Conservation (phyloP, 2,329 filamentous ascomycete species). For the Tolypocladium sp. region DNA sequence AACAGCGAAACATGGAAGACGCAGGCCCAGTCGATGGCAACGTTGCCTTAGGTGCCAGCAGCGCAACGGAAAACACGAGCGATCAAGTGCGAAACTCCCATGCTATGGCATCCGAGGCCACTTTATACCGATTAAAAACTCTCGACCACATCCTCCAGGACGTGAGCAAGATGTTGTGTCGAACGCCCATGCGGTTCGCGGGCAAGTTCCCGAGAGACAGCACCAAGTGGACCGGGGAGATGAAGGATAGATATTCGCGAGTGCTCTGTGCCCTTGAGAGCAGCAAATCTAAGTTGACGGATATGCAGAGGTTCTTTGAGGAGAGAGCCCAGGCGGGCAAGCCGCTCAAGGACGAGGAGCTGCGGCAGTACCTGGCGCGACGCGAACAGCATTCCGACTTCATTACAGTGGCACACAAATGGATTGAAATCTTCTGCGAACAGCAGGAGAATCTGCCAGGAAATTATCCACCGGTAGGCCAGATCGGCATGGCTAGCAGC, state of each 20-base stretch:
- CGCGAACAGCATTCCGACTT: constrained; percentile 35
- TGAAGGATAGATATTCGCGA: constrained; percentile 36
- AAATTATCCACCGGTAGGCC: constrained; percentile 12
- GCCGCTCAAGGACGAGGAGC: constrained; percentile 36
- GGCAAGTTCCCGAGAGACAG: constrained; percentile 32
- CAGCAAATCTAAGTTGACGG: constrained; percentile 26
- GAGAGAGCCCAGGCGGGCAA: constrained; percentile 33
- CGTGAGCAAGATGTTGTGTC: constrained; percentile 38
- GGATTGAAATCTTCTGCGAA: constrained; percentile 37
- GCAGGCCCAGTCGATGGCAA: no score
- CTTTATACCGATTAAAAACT: constrained; percentile 21
- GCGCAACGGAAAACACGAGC: no score
- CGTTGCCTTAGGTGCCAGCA: no score
- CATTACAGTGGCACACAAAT: constrained; percentile 36
- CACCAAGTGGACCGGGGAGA: constrained; percentile 38
- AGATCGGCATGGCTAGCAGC: constrained; percentile 5
- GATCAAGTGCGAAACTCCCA: no score
- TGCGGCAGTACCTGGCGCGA: constrained; percentile 32
- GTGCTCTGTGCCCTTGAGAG: constrained; percentile 42
- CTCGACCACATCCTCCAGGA: constrained; percentile 36
- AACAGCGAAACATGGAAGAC: no score
- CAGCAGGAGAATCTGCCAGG: constrained; percentile 28
- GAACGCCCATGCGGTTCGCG: constrained; percentile 29
- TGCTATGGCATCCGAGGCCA: constrained; percentile 6
- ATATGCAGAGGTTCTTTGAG: constrained; percentile 32